These are phyloP conservation scores for Lithospermum erythrorhizon DNA, from an alignment of 257 asterid species.

Conservation along the genomic window DNA sequence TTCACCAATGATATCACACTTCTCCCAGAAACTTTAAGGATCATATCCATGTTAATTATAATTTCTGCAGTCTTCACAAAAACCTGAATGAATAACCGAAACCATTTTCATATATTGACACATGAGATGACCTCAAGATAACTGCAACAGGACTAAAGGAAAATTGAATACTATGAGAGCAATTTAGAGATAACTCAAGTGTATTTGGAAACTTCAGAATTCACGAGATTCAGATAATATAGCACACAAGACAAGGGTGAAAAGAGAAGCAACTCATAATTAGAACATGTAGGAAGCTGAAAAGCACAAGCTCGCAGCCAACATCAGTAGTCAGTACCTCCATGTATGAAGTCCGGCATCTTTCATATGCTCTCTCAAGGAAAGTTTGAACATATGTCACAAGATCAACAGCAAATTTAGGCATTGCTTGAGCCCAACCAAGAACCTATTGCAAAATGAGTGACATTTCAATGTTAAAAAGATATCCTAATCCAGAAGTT, in stretches of 20 bases:
- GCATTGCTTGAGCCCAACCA: slow-evolving; percentile 99
- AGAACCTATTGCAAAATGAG: slow-evolving; percentile 55
- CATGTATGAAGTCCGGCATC: slow-evolving; percentile 97
- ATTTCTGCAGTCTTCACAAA: too few species aligned
- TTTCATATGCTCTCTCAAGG: slow-evolving; percentile 95
- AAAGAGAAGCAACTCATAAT: background rate
- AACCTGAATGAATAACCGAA: background rate
- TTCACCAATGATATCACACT: background rate
- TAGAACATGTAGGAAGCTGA: background rate
- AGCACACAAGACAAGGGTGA: background rate
- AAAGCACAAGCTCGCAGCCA: background rate
- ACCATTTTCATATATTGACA: background rate
- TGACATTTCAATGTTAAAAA: slow-evolving; percentile 5
- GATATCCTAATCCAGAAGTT: background rate
- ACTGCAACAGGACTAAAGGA: background rate
- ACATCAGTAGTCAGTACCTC: slow-evolving; percentile 44
- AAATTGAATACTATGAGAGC: background rate
- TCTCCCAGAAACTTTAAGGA: background rate
- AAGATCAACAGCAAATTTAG: slow-evolving; percentile 83
- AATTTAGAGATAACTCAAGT: background rate
- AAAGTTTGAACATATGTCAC: slow-evolving; percentile 83
- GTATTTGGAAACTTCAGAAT: background rate
- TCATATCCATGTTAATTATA: background rate
- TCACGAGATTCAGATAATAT: background rate
- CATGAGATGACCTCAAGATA: background rate